Evolutionary conservation across 331 rosid species (phyloP).

Genomic region (Rosa hybrid): DNA sequence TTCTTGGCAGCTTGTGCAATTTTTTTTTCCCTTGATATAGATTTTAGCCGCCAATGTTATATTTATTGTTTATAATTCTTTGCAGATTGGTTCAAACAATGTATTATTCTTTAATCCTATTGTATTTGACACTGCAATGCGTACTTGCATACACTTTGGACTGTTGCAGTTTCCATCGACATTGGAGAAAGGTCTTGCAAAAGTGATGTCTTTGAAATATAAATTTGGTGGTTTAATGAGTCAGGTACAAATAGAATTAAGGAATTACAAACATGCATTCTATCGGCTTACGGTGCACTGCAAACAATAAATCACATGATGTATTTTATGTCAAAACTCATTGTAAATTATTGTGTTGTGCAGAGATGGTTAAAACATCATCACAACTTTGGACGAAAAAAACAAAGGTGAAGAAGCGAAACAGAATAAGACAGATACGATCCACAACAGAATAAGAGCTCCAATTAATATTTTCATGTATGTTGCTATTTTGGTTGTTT

Average conservation of each 20-base stretch:
- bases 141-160: constrained; percentile 92
- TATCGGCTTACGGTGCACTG: background rate
- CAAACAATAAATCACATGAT: background rate
- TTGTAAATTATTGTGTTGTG: constrained; percentile 21
- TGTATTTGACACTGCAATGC: constrained; percentile 96
- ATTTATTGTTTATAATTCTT: constrained; percentile 14
- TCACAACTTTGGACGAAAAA: constrained; percentile 54
- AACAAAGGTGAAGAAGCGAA: constrained; percentile 55
- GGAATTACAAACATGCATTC: background rate
- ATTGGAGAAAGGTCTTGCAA: constrained; percentile 92
- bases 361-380: constrained; percentile 63
- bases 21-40: background rate
- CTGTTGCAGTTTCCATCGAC: constrained; percentile 93
- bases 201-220: constrained; percentile 90
- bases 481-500: too few relatives aligned
- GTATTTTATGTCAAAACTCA: constrained; percentile 8
- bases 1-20: constrained; percentile 5
- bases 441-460: constrained; percentile 17
- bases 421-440: constrained; percentile 28
- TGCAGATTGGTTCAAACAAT: constrained; percentile 96
- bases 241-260: constrained; percentile 61
- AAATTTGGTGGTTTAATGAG: constrained; percentile 83
- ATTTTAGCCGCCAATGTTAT: background rate
- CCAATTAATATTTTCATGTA: too few relatives aligned
- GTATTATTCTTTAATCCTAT: constrained; percentile 84